Evolutionary conservation across 805 yeast species (phyloP).

Genomic region (Metschnikowia koreensis): DNA sequence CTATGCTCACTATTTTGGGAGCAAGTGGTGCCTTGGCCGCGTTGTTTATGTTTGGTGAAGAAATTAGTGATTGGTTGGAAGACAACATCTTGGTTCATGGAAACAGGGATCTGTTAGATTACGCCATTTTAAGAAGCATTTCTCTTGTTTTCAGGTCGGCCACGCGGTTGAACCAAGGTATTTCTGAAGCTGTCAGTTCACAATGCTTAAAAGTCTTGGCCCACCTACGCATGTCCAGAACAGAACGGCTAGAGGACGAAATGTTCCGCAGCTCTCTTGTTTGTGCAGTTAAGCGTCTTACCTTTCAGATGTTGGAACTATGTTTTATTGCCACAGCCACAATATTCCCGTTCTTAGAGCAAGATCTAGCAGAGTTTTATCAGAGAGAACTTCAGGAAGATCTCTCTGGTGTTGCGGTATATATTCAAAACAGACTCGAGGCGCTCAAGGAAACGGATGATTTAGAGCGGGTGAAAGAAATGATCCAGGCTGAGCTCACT

Average conservation of each 20-base stretch:
- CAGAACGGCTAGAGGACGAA: slow-evolving; percentile 5
- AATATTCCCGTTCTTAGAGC: slow-evolving; percentile 1
- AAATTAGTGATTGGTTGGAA: slow-evolving; percentile 17
- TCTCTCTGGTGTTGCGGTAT: not conserved
- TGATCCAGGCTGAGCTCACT: slow-evolving; percentile 1
- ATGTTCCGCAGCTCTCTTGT: not conserved
- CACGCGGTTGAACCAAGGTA: not conserved
- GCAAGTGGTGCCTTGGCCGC: not conserved
- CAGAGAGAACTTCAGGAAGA: not conserved
- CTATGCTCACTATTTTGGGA: slow-evolving; percentile 6
- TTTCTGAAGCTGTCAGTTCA: not conserved
- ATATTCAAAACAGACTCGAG: not conserved
- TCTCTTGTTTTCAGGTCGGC: slow-evolving; percentile 6
- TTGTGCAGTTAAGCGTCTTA: slow-evolving; percentile 1
- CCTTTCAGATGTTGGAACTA: not conserved
- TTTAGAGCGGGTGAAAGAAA: not conserved
- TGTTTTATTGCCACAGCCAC: slow-evolving; percentile 2
- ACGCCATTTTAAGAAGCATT: slow-evolving; percentile 2
- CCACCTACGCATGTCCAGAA: slow-evolving; percentile 7
- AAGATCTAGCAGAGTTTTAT: not conserved
- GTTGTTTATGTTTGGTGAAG: slow-evolving; percentile 13
- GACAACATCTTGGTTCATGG: slow-evolving; percentile 7
- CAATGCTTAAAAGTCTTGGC: not conserved
- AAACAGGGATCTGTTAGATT: slow-evolving; percentile 8
- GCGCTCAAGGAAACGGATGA: not conserved